Percentiles rank a stretch among this genome's conserved stretches.
phyloP scores from a whole-genome alignment of 768 basidiomycete genomes.

The Panus rudis region DNA sequence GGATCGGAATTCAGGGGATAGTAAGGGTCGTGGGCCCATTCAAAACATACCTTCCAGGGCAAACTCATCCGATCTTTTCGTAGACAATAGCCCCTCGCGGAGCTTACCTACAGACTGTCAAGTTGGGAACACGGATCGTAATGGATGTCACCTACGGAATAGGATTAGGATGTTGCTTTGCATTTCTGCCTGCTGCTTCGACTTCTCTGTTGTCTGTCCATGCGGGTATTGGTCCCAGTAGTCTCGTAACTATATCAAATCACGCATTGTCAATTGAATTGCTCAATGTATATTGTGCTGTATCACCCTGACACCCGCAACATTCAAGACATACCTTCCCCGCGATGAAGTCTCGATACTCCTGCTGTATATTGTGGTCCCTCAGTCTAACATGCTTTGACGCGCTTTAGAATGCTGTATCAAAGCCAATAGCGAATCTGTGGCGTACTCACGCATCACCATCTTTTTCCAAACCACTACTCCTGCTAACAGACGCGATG shows the following conservation, averaged over 20 bases:
- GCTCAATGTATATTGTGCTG: not conserved
- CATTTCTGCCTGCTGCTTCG: constrained; percentile 35
- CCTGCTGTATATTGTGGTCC: constrained; percentile 50
- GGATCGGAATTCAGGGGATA: not conserved
- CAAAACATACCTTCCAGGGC: constrained; percentile 53
- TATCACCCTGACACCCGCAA: not conserved
- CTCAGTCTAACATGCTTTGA: constrained; percentile 47
- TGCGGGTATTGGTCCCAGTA: constrained; percentile 35
- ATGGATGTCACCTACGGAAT: constrained; percentile 45
- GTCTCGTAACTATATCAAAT: constrained; percentile 31
- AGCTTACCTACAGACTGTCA: constrained; percentile 52
- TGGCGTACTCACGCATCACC: constrained; percentile 59
- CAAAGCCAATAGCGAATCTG: constrained; percentile 14
- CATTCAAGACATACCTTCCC: constrained; percentile 43
- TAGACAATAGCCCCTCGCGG: constrained; percentile 64
- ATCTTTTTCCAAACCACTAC: constrained; percentile 66
- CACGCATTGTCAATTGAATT: constrained; percentile 19
- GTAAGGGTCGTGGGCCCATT: not conserved
- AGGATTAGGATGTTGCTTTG: constrained; percentile 67
- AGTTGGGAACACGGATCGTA: not conserved
- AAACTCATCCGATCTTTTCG: constrained; percentile 52
- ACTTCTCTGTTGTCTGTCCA: constrained; percentile 4
- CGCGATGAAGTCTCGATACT: constrained; percentile 59
- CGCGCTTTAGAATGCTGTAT: no score
- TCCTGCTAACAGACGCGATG: constrained; percentile 69